phyloP scores from a whole-genome alignment of 2,329 filamentous ascomycete species.

The Nemania sp. region DNA sequence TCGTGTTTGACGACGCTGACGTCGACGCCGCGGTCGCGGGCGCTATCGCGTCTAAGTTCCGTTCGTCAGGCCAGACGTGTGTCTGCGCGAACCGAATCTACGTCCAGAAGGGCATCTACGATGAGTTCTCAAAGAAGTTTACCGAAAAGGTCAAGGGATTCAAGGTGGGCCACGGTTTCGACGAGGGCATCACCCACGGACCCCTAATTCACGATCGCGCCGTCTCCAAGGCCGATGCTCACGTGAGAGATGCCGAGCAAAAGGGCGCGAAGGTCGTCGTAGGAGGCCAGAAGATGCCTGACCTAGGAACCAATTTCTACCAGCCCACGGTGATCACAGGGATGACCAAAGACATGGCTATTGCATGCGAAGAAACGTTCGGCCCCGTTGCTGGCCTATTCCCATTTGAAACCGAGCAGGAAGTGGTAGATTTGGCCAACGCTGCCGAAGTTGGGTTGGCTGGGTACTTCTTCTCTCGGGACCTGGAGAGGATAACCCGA shows the following conservation, averaged over 20 bases:
- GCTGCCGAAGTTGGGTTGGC: slow-evolving; percentile 82
- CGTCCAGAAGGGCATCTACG: slow-evolving; percentile 77
- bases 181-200: slow-evolving; percentile 72
- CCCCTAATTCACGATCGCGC: slow-evolving; percentile 86
- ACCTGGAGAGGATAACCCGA: slow-evolving; percentile 61
- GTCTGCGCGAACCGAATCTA: slow-evolving; percentile 87
- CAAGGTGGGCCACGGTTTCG: slow-evolving; percentile 76
- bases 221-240: slow-evolving; percentile 74
- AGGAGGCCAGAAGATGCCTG: slow-evolving; percentile 73
- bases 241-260: slow-evolving; percentile 76
- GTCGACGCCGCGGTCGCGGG: slow-evolving; percentile 82
- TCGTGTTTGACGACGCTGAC: slow-evolving; percentile 95
- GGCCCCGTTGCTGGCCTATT: slow-evolving; percentile 91
- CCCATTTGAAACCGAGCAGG: slow-evolving; percentile 83
- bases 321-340: slow-evolving; percentile 86
- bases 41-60: slow-evolving; percentile 87
- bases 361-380: slow-evolving; percentile 90
- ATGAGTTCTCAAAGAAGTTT: slow-evolving; percentile 70
- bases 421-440: slow-evolving; percentile 86
- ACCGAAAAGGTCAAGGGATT: slow-evolving; percentile 73
- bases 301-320: slow-evolving; percentile 85
- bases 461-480: slow-evolving; percentile 85
- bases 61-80: slow-evolving; percentile 92
- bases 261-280: slow-evolving; percentile 77
- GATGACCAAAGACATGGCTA: slow-evolving; percentile 82